Evolutionary conservation across 805 yeast genomes (phyloP).

Genomic region (Candida railenensis): DNA sequence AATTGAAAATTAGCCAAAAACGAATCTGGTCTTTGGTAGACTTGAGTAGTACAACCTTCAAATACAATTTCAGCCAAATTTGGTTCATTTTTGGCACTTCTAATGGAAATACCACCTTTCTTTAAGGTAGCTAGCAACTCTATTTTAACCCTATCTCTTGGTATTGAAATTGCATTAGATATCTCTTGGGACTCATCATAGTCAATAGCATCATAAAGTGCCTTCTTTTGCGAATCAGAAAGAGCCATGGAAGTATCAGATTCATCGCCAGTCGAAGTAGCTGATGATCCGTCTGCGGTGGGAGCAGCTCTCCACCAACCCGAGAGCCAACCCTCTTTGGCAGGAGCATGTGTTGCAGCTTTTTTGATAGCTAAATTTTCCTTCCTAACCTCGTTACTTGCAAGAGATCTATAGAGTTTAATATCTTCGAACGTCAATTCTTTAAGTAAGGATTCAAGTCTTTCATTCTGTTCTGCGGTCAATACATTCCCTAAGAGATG

Average conservation of each 20-base stretch:
- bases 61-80: slow-evolving; percentile 76
- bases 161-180: slow-evolving; percentile 58
- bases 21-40: slow-evolving; percentile 78
- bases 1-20: slow-evolving; percentile 68
- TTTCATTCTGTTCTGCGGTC: neutral
- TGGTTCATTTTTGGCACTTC: slow-evolving; percentile 34
- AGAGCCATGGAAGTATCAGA: slow-evolving; percentile 32
- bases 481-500: slow-evolving; percentile 37
- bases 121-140: slow-evolving; percentile 67
- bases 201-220: slow-evolving; percentile 90
- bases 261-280: slow-evolving; percentile 28
- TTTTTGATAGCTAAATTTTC: slow-evolving; percentile 35
- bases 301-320: slow-evolving; percentile 57
- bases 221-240: slow-evolving; percentile 85
- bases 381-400: slow-evolving; percentile 63
- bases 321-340: slow-evolving; percentile 61
- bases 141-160: slow-evolving; percentile 69
- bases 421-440: slow-evolving; percentile 73
- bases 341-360: slow-evolving; percentile 15
- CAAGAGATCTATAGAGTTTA: slow-evolving; percentile 78
- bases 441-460: slow-evolving; percentile 50
- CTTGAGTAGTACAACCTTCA: slow-evolving; percentile 75
- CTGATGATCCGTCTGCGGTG: slow-evolving; percentile 13
- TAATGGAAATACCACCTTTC: slow-evolving; percentile 74
- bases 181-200: slow-evolving; percentile 65